A percentile compares a stretch with the other conserved stretches of the same genome.
These are phyloP conservation scores for Solanum paucissectum DNA, from an alignment of 257 asterid genomes.

Conservation along the genomic window DNA sequence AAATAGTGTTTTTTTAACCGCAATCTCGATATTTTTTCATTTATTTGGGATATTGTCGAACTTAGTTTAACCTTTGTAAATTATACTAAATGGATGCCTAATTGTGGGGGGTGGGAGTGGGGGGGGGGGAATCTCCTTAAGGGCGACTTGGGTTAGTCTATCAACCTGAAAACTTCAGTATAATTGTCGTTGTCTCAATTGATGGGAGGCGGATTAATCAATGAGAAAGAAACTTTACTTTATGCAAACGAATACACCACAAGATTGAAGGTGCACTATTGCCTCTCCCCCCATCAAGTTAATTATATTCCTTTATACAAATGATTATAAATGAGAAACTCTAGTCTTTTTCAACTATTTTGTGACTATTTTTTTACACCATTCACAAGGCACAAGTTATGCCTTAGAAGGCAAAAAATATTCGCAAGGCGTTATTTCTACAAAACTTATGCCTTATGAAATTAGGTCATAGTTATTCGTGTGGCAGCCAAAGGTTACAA, in stretches of 20 bases:
- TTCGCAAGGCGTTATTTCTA: background rate
- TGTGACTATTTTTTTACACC: background rate
- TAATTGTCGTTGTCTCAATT: background rate
- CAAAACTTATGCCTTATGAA: background rate
- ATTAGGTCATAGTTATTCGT: no score
- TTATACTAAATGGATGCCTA: background rate
- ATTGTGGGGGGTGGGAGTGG: no score
- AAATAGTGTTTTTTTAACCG: background rate
- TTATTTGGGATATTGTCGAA: background rate
- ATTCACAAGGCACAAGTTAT: background rate
- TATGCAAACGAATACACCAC: background rate
- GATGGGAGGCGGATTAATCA: background rate
- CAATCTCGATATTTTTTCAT: background rate
- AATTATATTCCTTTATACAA: background rate
- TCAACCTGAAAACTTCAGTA: background rate
- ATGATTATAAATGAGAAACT: background rate
- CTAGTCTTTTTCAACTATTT: background rate
- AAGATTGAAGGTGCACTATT: background rate
- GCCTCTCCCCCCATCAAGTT: background rate
- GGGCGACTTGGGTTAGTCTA: background rate
- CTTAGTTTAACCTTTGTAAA: background rate
- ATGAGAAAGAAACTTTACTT: background rate
- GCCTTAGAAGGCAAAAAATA: background rate
- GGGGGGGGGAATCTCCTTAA: no score
- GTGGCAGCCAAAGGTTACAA: no score